These are phyloP conservation scores for Alloascoidea hylecoeti DNA, from an alignment of 805 yeast genomes.

Conservation along the genomic window DNA sequence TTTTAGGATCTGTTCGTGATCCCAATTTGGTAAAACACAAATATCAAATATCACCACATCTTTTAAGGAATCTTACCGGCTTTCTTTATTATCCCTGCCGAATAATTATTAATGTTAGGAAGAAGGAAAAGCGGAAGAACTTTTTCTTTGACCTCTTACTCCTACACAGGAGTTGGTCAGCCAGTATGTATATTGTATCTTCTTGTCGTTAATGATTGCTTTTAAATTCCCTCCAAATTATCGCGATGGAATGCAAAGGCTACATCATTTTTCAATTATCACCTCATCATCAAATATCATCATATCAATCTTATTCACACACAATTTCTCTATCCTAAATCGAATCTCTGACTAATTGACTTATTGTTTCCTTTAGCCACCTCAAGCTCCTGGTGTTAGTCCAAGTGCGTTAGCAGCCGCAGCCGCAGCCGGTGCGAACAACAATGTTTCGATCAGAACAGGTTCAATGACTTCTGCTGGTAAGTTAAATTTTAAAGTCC, in stretches of 20 bases:
- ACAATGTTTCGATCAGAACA: background rate
- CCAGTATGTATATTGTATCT: slow-evolving; percentile 1
- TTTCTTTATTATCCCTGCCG: too few relatives aligned
- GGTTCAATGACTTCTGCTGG: background rate
- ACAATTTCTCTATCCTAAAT: slow-evolving; percentile 3
- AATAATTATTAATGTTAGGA: too few relatives aligned
- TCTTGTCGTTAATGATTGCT: too few relatives aligned
- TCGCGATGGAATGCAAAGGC: slow-evolving; percentile 10
- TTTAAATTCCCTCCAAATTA: slow-evolving; percentile 10
- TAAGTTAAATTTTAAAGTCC: too few relatives aligned
- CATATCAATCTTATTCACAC: slow-evolving; percentile 7
- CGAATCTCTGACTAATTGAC: too few relatives aligned
- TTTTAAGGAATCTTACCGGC: too few relatives aligned
- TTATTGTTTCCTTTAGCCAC: background rate
- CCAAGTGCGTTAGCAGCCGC: background rate
- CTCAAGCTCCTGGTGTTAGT: background rate
- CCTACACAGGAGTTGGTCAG: slow-evolving; percentile 15
- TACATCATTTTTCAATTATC: slow-evolving; percentile 3
- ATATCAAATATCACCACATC: too few relatives aligned
- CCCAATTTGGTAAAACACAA: too few relatives aligned
- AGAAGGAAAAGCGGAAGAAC: slow-evolving; percentile 10
- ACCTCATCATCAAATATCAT: slow-evolving; percentile 4
- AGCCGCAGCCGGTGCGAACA: background rate
- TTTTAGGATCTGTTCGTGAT: too few relatives aligned
- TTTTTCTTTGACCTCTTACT: slow-evolving; percentile 11